Evolutionary conservation across 768 basidiomycete species (phyloP), one percentile per base, ranked within the genome.

Genomic region (Suillus subalutaceus): DNA sequence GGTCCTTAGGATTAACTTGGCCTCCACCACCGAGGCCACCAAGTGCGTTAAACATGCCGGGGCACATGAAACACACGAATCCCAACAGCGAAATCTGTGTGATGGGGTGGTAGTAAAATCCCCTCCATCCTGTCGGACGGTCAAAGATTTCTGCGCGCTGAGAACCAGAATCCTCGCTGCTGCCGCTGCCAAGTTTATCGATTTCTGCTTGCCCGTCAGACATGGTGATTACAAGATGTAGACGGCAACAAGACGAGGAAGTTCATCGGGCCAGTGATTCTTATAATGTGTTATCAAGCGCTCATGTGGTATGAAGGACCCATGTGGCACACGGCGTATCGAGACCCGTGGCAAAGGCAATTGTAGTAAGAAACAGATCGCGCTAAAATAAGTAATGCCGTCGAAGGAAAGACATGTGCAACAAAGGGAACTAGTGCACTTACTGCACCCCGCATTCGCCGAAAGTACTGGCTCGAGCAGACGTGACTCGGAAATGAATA

Each of bases 1-100:
- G 84, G 10, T 86, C 90, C 3, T 79, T 81, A 4, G 84, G 63
- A 70, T 91, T 88, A 52, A 92, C 72, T 76, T 91, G 90, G 0
- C 93, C 93, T 52, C 91, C 92, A 53, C 84, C 92, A 5, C 94
- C 93, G 55, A 96, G 82, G 41, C 93, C 92, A 64, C 86, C 90
- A 71, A 93, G 79, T 0, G 92, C 88, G 72, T 93, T 94, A 79
- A 91, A 93, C 65, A 93, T 84, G 65, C 92, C 92, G 74, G 78
- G 79, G 64, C 80, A 68, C 86, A 88, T 85, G 73, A 88, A 88
- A 67, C 71, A 76, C 32, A 92, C 86, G 57, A 92, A 82, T 50
- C 90, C 92, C 20, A 92, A 80, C 75, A 93, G 78, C 0, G 63
- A 63, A 60, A 90, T 78, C 63, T 76, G 75, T 16, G 68, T 41